Conservation (phyloP, 1,284 basidiomycete species). For the Amylostereum areolatum region DNA sequence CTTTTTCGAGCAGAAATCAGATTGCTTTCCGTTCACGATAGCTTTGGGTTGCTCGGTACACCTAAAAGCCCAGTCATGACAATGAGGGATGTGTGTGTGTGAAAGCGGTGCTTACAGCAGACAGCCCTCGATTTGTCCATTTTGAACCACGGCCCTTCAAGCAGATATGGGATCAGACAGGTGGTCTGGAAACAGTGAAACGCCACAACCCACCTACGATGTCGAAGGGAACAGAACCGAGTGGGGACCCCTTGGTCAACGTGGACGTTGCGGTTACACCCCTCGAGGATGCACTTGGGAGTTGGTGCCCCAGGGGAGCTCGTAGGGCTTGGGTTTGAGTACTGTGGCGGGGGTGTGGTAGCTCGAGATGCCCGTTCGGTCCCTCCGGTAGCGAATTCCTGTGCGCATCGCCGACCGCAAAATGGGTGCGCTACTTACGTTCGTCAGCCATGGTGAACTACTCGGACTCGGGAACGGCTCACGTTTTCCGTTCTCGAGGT, state of each 20-base stretch:
- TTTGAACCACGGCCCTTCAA: slow-evolving; percentile 3
- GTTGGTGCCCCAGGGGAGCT: neutral
- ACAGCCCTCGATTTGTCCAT: slow-evolving; percentile 9
- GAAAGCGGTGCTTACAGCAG: slow-evolving; percentile 11
- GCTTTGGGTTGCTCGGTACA: slow-evolving; percentile 16
- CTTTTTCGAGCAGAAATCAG: slow-evolving; percentile 19
- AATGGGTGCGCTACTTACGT: slow-evolving; percentile 18
- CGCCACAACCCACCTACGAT: slow-evolving; percentile 14
- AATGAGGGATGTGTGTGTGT: neutral
- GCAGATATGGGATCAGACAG: too few relatives aligned
- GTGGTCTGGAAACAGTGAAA: too few relatives aligned
- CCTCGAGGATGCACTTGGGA: slow-evolving; percentile 5
- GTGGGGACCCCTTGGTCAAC: slow-evolving; percentile 9
- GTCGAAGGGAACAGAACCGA: slow-evolving; percentile 15
- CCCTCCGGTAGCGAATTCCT: slow-evolving; percentile 4
- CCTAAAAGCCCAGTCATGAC: slow-evolving; percentile 7
- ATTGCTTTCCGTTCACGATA: slow-evolving; percentile 11
- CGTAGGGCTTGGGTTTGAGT: neutral
- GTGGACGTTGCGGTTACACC: slow-evolving; percentile 11
- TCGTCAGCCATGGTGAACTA: too few relatives aligned
- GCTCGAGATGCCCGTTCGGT: neutral
- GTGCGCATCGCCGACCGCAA: slow-evolving; percentile 16
- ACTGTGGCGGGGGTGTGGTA: neutral
- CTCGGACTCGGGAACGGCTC: neutral
- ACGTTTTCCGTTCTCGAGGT: slow-evolving; percentile 15